Percentiles rank a stretch among this genome's conserved stretches.
These are phyloP conservation scores for Fraxinus baroniana DNA, from an alignment of 305 asterid genomes.

Conservation along the genomic window DNA sequence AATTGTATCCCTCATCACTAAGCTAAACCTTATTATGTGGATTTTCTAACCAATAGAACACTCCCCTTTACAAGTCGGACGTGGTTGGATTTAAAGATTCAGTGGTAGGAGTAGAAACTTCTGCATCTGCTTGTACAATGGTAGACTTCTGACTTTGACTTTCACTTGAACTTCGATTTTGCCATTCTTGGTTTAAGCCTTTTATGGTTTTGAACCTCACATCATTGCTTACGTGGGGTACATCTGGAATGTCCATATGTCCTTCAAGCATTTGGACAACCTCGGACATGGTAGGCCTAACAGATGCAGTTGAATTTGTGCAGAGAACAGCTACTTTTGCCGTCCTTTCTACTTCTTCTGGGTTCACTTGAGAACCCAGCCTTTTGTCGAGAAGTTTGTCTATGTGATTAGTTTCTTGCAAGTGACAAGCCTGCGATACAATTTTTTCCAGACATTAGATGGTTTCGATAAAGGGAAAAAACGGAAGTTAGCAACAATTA, in stretches of 20 bases:
- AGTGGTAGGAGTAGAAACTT: neutral
- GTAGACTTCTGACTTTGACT: constrained; percentile 41
- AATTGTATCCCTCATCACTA: neutral
- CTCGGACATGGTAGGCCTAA: constrained; percentile 89
- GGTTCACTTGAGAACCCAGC: constrained; percentile 37
- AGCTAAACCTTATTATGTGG: neutral
- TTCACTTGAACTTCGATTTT: constrained; percentile 32
- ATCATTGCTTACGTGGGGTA: constrained; percentile 53
- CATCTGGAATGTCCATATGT: constrained; percentile 46
- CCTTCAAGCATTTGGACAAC: constrained; percentile 85
- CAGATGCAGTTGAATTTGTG: constrained; percentile 68
- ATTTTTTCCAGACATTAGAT: neutral
- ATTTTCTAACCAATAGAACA: neutral
- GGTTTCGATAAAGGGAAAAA: neutral
- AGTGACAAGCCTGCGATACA: constrained; percentile 60
- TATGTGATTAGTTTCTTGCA: constrained; percentile 54
- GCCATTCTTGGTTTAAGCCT: constrained; percentile 61
- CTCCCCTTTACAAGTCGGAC: neutral
- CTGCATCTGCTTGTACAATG: constrained; percentile 36
- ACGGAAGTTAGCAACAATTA: neutral
- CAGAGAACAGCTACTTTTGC: constrained; percentile 72
- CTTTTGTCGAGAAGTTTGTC: constrained; percentile 63
- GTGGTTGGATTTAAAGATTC: neutral
- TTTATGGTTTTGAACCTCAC: constrained; percentile 72
- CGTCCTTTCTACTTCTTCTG: constrained; percentile 53